A percentile compares a stretch with the other conserved stretches of the same genome.
phyloP scores from a whole-genome alignment of 140 eudicot species.

The Oenanthe javanica region DNA sequence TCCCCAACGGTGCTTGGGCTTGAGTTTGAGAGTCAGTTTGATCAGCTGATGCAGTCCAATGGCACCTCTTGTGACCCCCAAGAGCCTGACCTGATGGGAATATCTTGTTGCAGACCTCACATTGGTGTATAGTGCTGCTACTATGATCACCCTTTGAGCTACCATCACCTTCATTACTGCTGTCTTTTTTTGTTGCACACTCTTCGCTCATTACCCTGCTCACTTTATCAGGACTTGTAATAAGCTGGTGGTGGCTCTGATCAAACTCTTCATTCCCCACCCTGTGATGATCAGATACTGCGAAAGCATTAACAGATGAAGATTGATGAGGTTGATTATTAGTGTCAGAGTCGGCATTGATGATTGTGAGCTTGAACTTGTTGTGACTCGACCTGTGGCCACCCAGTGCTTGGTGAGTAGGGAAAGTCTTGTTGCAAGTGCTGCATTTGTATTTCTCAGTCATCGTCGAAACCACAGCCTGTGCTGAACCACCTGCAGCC shows the following conservation, averaged over 20 bases:
- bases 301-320: neutral
- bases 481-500: neutral
- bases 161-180: neutral
- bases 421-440: constrained; percentile 42
- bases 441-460: constrained; percentile 46
- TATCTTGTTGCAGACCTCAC: constrained; percentile 40
- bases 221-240: neutral
- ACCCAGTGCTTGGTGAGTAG: constrained; percentile 66
- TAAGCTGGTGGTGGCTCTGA: neutral
- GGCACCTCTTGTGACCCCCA: constrained; percentile 68
- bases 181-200: neutral
- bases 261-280: neutral
- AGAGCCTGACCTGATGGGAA: constrained; percentile 53
- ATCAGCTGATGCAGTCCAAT: constrained; percentile 21
- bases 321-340: neutral
- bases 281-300: neutral
- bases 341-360: constrained; percentile 4
- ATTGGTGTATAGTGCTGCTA: constrained; percentile 24
- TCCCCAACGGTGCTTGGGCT: constrained; percentile 8
- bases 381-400: constrained; percentile 80
- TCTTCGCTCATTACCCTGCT: neutral
- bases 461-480: neutral
- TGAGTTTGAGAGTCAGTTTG: neutral
- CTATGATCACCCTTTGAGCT: constrained; percentile 4
- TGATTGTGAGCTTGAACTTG: constrained; percentile 30